Evolutionary conservation across 2,329 filamentous ascomycete species (phyloP).

Genomic region (Epichloe sp.): DNA sequence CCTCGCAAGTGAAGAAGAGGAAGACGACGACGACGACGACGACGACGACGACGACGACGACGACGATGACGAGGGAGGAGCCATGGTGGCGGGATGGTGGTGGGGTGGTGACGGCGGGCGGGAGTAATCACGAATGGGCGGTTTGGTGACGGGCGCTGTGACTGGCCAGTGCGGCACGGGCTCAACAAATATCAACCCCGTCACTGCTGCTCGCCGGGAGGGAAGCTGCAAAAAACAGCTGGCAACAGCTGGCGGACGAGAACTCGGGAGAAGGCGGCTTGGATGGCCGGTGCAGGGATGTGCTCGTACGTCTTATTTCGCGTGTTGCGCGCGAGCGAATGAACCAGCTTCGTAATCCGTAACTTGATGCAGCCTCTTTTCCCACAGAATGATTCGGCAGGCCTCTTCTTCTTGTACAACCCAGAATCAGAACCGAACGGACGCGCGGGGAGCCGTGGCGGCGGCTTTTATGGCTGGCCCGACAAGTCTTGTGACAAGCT

Average conservation of each 20-base stretch:
- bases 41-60: slow-evolving; percentile 10
- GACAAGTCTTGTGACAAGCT: too few species aligned
- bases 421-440: neutral
- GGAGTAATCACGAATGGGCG: slow-evolving; percentile 1
- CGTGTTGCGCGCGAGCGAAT: too few species aligned
- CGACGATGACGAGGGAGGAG: slow-evolving; percentile 10
- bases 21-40: slow-evolving; percentile 17
- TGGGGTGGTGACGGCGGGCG: neutral
- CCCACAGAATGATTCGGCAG: neutral
- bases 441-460: neutral
- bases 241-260: neutral
- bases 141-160: neutral
- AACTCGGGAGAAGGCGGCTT: neutral
- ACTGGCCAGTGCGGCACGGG: neutral
- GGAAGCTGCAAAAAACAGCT: neutral
- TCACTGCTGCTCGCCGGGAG: neutral
- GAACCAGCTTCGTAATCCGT: neutral
- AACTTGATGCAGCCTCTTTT: neutral
- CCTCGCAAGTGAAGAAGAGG: slow-evolving; percentile 37
- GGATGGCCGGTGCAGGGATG: neutral
- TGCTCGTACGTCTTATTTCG: neutral
- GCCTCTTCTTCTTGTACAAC: neutral
- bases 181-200: neutral
- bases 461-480: slow-evolving; percentile 2
- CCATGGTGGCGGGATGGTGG: slow-evolving; percentile 8